Evolutionary conservation across 2,329 filamentous ascomycete species (phyloP).

Genomic region (Fusarium sp.): DNA sequence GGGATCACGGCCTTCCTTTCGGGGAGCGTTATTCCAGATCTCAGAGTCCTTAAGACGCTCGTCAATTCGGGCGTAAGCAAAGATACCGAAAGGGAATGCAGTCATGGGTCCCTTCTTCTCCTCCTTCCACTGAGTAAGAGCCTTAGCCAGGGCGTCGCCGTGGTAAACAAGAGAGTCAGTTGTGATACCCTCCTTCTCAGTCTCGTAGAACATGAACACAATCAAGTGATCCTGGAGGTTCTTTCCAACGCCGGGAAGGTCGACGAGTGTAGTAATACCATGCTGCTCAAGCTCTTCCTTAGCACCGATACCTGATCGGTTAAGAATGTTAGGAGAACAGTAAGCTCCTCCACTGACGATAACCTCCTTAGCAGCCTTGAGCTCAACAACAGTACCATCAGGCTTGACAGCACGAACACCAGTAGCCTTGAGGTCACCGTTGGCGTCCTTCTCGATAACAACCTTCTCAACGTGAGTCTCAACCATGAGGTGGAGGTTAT

Average conservation of each 20-base stretch:
- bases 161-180: slow-evolving; percentile 67
- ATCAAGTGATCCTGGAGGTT: slow-evolving; percentile 64
- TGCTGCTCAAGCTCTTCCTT: slow-evolving; percentile 56
- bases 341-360: slow-evolving; percentile 62
- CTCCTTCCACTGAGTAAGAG: slow-evolving; percentile 67
- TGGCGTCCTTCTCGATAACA: slow-evolving; percentile 54
- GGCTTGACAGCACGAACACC: slow-evolving; percentile 57
- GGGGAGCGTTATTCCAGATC: slow-evolving; percentile 64
- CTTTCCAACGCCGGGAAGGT: slow-evolving; percentile 62
- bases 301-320: slow-evolving; percentile 64
- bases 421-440: slow-evolving; percentile 56
- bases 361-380: slow-evolving; percentile 53
- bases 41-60: slow-evolving; percentile 66
- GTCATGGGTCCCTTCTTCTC: slow-evolving; percentile 69
- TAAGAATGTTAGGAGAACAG: slow-evolving; percentile 63
- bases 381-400: slow-evolving; percentile 55
- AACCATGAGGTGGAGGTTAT: slow-evolving; percentile 61
- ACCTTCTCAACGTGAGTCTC: slow-evolving; percentile 65
- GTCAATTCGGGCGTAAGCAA: slow-evolving; percentile 71
- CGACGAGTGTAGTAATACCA: slow-evolving; percentile 55
- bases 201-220: slow-evolving; percentile 71
- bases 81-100: slow-evolving; percentile 71
- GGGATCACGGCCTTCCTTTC: slow-evolving; percentile 66
- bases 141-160: slow-evolving; percentile 61
- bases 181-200: slow-evolving; percentile 62